Base-by-base conservation (phyloP, 2,329 filamentous ascomycete species). In the Trichoderma gracile region DNA sequence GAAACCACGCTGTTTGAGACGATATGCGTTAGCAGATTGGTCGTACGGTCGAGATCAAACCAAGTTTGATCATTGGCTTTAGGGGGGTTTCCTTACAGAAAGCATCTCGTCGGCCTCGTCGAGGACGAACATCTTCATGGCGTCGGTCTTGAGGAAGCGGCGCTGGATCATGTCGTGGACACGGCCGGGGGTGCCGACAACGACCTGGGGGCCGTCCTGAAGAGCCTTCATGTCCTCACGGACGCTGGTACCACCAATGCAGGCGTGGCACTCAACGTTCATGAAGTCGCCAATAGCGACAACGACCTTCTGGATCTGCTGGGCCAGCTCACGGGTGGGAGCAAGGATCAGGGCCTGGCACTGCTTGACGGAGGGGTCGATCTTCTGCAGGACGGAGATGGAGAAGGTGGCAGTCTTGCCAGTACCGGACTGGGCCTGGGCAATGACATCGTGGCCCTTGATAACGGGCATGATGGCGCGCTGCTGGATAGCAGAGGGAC, bases 371-470 rank as follows among this genome's bases (percentile, higher is more conserved):
- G 87, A 89, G 78, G 91, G 86, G 84, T 99, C 95, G 81, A 99
- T 91, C 88, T 97, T 97, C 87, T 99, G 95, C 72, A 99, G 91
- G 74, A 95, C 92, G 75, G 93, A 97, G 83, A 99, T 96, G 75
- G 95, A 98, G 89, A 99, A 99, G 73, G 95, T 99, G 73, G 95
- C 95, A 73, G 95, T 99, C 89, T 99, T 99, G 84, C 95, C 95
- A 79, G 95, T 99, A 86, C 95, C 95, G 74, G 95, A 99, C 86
- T 99, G 95, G 75, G 95, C 95, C 86, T 99, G 95, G 71, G 96
- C 95, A 80, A 99, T 99, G 77, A 99, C 95, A 88, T 99, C 95
- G 86, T 94, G 93, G 75, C 93, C 93, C 89, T 98, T 97, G 86
- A 99, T 98, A 78, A 99, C 95, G 77, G 95, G 96, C 91, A 98